These are phyloP conservation scores for Yarrowia sp. DNA, from an alignment of 805 yeast genomes.

Conservation along the genomic window DNA sequence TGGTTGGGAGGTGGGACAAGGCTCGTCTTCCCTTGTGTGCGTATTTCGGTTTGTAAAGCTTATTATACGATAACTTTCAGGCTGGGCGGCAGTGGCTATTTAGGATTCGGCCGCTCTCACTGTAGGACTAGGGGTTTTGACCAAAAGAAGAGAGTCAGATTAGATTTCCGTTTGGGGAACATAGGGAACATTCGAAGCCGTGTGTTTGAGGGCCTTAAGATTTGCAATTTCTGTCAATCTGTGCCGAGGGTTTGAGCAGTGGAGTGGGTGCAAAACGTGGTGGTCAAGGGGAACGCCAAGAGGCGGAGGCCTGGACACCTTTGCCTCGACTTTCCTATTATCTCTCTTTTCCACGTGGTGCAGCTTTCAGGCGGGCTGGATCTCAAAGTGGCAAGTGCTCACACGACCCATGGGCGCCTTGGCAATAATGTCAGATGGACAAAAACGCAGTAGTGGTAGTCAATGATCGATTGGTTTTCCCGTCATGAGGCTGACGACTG, in stretches of 20 bases:
- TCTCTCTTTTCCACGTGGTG: constrained; percentile 16
- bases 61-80: constrained; percentile 16
- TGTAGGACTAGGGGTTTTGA: constrained; percentile 47
- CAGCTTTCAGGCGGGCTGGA: constrained; percentile 1
- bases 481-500: constrained; percentile 17
- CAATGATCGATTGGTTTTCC: constrained; percentile 17
- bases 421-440: constrained; percentile 7
- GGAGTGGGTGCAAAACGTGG: background rate
- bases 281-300: background rate
- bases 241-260: background rate
- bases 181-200: background rate
- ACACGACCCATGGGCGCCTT: constrained; percentile 26
- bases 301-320: background rate
- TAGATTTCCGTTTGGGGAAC: constrained; percentile 33
- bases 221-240: constrained; percentile 4
- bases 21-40: background rate
- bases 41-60: background rate
- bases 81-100: constrained; percentile 17
- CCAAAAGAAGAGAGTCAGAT: constrained; percentile 48
- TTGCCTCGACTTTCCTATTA: background rate
- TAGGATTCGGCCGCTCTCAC: background rate
- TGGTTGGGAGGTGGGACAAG: background rate
- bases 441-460: background rate
- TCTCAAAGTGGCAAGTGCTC: constrained; percentile 7
- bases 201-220: constrained; percentile 6